Evolutionary conservation across 306 rosid species (phyloP), one percentile per base, ranked within the genome.

Genomic region (Rosa persica): DNA sequence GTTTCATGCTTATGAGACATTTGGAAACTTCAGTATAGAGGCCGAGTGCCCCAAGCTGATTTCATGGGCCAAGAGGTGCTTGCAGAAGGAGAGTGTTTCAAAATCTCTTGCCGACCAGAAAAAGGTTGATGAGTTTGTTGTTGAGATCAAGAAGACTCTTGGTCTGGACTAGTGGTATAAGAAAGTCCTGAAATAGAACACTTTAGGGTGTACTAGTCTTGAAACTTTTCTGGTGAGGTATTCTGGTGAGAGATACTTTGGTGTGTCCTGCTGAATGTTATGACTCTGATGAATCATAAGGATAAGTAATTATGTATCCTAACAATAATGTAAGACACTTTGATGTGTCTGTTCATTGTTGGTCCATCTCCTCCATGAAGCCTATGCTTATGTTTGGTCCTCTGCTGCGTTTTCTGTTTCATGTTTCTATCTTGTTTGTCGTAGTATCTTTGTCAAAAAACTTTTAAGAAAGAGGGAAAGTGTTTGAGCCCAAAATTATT

Each of bases 71-170:
- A 75, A 46, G 36, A 75, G 75, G 70, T 75, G 72, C 62, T 30
- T 39, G 69, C 64, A 54, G 12, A 81, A 54, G 54, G 72, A 46
- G 30, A 75, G 76, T 36, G 80, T 81, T 6, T 69, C 80, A 36
- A 75, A 57, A 57, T 27, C 60, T 60, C 83, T 86, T 42, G 83
- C 85, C 36, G 76, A 71, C 46, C 79, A 70, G 17, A 16, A 30
- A 2, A 78, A 72, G 23, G 75, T 83, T 9, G 72, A 48, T 67
- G 74, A 78, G 60, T 75, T 61, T 46, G 80, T 60, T 22, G 71
- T 73, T 62, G 62, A 52, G 66, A 0, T 60, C 2, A 79, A 64
- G 82, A 76, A 52, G 51, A 68, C 25, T 3, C 52, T 47, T 47
- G 52, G 52, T 47, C n/a, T n/a, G n/a, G n/a, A n/a, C 10, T 46